phyloP scores from a whole-genome alignment of 805 yeast genomes.

The Starmerella powellii region DNA sequence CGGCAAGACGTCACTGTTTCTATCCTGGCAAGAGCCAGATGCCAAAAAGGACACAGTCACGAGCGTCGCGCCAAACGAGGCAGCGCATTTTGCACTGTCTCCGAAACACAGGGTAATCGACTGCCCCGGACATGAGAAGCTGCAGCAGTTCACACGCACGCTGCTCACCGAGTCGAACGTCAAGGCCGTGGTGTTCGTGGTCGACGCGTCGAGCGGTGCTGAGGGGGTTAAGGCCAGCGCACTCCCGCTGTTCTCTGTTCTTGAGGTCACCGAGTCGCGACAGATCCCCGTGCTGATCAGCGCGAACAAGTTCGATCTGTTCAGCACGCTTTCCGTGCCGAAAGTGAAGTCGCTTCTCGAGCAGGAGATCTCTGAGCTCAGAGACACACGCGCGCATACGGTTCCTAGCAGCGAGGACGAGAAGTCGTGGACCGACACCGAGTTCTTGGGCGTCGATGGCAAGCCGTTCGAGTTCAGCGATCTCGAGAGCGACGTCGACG shows the following conservation, averaged over 20 bases:
- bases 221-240: constrained; percentile 44
- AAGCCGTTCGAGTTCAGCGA: constrained; percentile 47
- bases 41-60: constrained; percentile 12
- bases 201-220: constrained; percentile 59
- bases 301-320: constrained; percentile 75
- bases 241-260: constrained; percentile 44
- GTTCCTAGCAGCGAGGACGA: constrained; percentile 32
- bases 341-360: constrained; percentile 53
- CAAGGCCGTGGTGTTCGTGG: constrained; percentile 55
- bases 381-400: constrained; percentile 38
- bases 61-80: constrained; percentile 14
- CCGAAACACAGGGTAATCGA: constrained; percentile 41
- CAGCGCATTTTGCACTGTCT: background rate
- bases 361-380: constrained; percentile 46
- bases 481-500: constrained; percentile 52
- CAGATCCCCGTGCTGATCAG: constrained; percentile 63
- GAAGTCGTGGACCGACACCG: constrained; percentile 27
- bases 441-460: constrained; percentile 33
- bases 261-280: constrained; percentile 49
- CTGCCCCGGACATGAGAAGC: constrained; percentile 79
- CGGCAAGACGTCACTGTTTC: constrained; percentile 55
- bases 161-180: constrained; percentile 36
- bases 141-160: constrained; percentile 44
- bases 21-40: constrained; percentile 16
- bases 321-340: constrained; percentile 61